Conservation (phyloP, 768 basidiomycete species). For the Suillus brevipes region DNA sequence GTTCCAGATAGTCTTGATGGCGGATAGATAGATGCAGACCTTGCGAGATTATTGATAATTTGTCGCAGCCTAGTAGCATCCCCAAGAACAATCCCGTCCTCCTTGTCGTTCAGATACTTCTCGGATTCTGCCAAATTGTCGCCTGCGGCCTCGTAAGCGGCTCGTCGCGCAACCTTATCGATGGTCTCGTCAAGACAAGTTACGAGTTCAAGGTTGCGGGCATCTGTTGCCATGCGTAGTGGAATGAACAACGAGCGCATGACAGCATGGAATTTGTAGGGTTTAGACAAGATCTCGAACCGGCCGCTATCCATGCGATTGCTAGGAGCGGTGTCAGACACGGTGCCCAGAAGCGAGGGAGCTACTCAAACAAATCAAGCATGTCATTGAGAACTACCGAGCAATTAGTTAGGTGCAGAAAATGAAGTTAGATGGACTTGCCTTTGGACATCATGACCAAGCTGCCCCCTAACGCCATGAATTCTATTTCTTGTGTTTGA, state of each 20-base stretch:
- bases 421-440: slow-evolving; percentile 22
- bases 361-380: slow-evolving; percentile 64
- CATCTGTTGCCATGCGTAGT: slow-evolving; percentile 64
- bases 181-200: slow-evolving; percentile 69
- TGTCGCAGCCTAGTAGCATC: slow-evolving; percentile 83
- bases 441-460: slow-evolving; percentile 90
- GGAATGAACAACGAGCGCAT: slow-evolving; percentile 75
- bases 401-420: slow-evolving; percentile 9
- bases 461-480: slow-evolving; percentile 79
- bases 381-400: slow-evolving; percentile 73
- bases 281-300: slow-evolving; percentile 68
- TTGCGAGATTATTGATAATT: slow-evolving; percentile 82
- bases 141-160: slow-evolving; percentile 61
- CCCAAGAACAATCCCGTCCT: slow-evolving; percentile 73
- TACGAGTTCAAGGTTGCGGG: slow-evolving; percentile 63
- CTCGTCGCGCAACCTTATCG: slow-evolving; percentile 62
- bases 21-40: slow-evolving; percentile 36
- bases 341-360: slow-evolving; percentile 2
- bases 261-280: slow-evolving; percentile 76
- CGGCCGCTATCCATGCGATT: slow-evolving; percentile 87
- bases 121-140: slow-evolving; percentile 30
- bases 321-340: slow-evolving; percentile 33
- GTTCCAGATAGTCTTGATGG: slow-evolving; percentile 1
- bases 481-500: slow-evolving; percentile 82
- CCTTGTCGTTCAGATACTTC: slow-evolving; percentile 24